phyloP scores from a whole-genome alignment of 805 yeast species.

The Barnettozyma californica region DNA sequence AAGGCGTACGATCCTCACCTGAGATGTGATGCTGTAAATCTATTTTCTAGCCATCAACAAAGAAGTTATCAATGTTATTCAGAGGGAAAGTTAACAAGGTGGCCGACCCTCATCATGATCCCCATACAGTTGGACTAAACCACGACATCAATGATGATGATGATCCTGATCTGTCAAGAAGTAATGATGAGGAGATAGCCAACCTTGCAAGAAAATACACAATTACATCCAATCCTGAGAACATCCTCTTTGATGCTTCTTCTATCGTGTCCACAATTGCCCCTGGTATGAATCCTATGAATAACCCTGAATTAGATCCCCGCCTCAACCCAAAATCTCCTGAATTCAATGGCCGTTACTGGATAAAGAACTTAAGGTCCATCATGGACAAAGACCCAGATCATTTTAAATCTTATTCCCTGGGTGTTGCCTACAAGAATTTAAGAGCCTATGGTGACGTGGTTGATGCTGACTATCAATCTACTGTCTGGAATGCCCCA shows the following conservation, averaged over 20 bases:
- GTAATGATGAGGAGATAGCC: not conserved
- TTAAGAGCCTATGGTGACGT: conserved; percentile 56
- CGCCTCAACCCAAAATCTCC: conserved; percentile 54
- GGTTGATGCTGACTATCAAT: conserved; percentile 55
- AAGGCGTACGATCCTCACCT: not conserved
- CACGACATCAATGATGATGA: not conserved
- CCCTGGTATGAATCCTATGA: conserved; percentile 38
- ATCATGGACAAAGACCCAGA: conserved; percentile 49
- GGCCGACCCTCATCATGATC: not conserved
- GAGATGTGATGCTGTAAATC: not conserved
- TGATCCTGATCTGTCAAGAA: conserved; percentile 1
- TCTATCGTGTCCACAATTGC: conserved; percentile 23
- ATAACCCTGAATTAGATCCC: conserved; percentile 31
- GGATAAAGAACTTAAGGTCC: conserved; percentile 56
- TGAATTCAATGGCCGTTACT: conserved; percentile 50
- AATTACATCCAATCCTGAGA: conserved; percentile 32
- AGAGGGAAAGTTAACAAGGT: not conserved
- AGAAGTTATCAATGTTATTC: not conserved
- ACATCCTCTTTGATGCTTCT: conserved; percentile 28
- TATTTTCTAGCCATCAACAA: no score
- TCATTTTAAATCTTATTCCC: conserved; percentile 46
- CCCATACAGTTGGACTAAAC: not conserved
- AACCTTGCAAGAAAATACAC: conserved; percentile 6
- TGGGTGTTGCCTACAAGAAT: conserved; percentile 52
- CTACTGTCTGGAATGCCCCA: conserved; percentile 44